Percentiles rank a stretch among this genome's conserved stretches.
phyloP scores from a whole-genome alignment of 257 asterid genomes.

The Sherardia arvensis region DNA sequence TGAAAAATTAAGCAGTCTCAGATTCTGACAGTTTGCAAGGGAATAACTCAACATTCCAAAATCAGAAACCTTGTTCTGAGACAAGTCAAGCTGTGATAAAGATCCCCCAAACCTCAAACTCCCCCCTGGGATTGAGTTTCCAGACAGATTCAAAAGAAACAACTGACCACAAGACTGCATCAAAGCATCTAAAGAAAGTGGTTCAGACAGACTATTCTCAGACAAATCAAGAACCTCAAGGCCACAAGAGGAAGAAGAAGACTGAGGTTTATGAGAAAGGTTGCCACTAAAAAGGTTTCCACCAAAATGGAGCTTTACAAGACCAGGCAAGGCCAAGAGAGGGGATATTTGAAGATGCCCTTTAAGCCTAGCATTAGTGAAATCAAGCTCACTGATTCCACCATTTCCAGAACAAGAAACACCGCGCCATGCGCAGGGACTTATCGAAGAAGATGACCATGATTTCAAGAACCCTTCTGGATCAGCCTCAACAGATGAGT shows the following conservation, averaged over 20 bases:
- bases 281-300: slow-evolving; percentile 72
- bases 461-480: slow-evolving; percentile 45
- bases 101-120: slow-evolving; percentile 50
- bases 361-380: slow-evolving; percentile 43
- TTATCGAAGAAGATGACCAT: slow-evolving; percentile 52
- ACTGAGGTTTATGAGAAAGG: slow-evolving; percentile 32
- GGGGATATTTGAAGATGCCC: slow-evolving; percentile 55
- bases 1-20: slow-evolving; percentile 50
- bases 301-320: slow-evolving; percentile 34
- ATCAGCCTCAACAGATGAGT: slow-evolving; percentile 53
- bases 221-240: slow-evolving; percentile 68
- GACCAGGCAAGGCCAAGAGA: slow-evolving; percentile 39
- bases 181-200: slow-evolving; percentile 35
- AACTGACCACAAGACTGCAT: slow-evolving; percentile 38
- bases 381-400: slow-evolving; percentile 41
- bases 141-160: slow-evolving; percentile 51
- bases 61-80: slow-evolving; percentile 50
- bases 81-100: slow-evolving; percentile 50
- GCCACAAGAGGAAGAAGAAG: slow-evolving; percentile 30
- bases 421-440: slow-evolving; percentile 69
- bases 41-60: slow-evolving; percentile 28
- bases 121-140: slow-evolving; percentile 46
- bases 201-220: slow-evolving; percentile 47
- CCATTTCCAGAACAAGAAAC: slow-evolving; percentile 62
- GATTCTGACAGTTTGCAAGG: slow-evolving; percentile 46